These are phyloP conservation scores for Quercus cerris DNA, from an alignment of 306 rosid genomes.

Conservation along the genomic window DNA sequence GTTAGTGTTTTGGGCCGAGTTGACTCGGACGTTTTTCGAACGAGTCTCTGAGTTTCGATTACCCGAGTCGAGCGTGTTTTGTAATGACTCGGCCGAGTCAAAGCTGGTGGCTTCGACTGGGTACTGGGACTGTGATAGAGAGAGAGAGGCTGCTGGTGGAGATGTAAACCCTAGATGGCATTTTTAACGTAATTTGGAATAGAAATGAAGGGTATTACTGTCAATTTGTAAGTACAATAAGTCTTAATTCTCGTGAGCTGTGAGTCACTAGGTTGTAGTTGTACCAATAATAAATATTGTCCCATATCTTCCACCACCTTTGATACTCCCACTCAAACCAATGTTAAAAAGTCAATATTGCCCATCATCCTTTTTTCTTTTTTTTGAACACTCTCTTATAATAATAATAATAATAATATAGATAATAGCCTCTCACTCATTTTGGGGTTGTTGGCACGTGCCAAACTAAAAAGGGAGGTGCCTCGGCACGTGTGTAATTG, in stretches of 20 bases:
- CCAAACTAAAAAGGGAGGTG: neutral
- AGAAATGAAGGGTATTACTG: neutral
- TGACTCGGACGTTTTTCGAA: constrained; percentile 16
- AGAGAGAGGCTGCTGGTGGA: too few relatives aligned
- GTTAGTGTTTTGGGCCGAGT: constrained; percentile 25
- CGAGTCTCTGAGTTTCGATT: neutral
- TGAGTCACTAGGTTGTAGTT: neutral
- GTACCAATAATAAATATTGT: neutral
- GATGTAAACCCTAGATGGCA: neutral
- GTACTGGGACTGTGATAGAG: too few relatives aligned
- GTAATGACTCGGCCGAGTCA: neutral
- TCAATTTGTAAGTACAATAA: neutral
- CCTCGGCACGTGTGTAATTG: too few relatives aligned
- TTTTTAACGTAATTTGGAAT: neutral
- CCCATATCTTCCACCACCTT: neutral
- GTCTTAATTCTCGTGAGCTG: constrained; percentile 21
- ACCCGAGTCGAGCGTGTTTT: neutral
- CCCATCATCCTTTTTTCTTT: neutral
- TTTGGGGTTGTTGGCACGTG: too few relatives aligned
- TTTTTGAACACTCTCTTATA: neutral
- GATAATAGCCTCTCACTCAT: neutral
- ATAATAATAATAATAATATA: too few relatives aligned
- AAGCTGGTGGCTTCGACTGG: neutral
- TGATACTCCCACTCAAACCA: neutral
- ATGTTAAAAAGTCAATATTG: neutral